Percentiles rank a stretch among this genome's conserved stretches.
Evolutionary conservation across 2,329 filamentous ascomycete species (phyloP).

Genomic region (Penicillium sp.): DNA sequence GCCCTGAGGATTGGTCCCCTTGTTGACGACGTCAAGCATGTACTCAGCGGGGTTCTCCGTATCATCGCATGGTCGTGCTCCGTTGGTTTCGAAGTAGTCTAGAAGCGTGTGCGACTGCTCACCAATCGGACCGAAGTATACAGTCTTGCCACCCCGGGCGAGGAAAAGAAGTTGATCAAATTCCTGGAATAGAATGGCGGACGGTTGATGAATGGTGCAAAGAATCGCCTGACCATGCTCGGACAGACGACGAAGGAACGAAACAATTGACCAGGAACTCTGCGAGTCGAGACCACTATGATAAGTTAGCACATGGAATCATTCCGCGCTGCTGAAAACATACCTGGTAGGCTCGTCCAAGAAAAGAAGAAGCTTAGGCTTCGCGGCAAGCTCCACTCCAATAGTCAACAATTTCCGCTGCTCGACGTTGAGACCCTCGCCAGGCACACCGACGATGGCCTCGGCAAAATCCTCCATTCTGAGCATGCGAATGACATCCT

Average conservation of each 20-base stretch:
- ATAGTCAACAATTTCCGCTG: conserved; percentile 71
- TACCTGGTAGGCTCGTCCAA: conserved; percentile 68
- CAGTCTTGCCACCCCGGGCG: conserved; percentile 55
- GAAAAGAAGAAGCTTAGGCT: conserved; percentile 80
- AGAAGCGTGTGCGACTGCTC: conserved; percentile 50
- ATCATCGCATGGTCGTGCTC: conserved; percentile 52
- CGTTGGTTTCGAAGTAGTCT: conserved; percentile 58
- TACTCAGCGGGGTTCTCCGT: conserved; percentile 69
- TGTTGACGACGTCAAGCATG: conserved; percentile 57
- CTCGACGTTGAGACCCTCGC: conserved; percentile 61
- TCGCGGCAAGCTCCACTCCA: conserved; percentile 86
- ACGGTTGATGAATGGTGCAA: conserved; percentile 88
- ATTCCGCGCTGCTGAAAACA: background rate
- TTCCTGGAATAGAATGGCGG: conserved; percentile 78
- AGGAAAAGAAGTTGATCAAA: conserved; percentile 59
- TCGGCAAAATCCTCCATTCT: conserved; percentile 88
- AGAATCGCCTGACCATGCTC: conserved; percentile 79
- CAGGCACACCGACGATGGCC: conserved; percentile 77
- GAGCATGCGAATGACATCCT: conserved; percentile 72
- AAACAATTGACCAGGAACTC: conserved; percentile 78
- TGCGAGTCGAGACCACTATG: conserved; percentile 75
- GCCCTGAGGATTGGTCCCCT: conserved; percentile 17
- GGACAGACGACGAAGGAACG: conserved; percentile 75
- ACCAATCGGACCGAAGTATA: conserved; percentile 61
- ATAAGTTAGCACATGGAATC: conserved; percentile 1